phyloP scores from a whole-genome alignment of 139 green algal species.

The Chlorella sp. region DNA sequence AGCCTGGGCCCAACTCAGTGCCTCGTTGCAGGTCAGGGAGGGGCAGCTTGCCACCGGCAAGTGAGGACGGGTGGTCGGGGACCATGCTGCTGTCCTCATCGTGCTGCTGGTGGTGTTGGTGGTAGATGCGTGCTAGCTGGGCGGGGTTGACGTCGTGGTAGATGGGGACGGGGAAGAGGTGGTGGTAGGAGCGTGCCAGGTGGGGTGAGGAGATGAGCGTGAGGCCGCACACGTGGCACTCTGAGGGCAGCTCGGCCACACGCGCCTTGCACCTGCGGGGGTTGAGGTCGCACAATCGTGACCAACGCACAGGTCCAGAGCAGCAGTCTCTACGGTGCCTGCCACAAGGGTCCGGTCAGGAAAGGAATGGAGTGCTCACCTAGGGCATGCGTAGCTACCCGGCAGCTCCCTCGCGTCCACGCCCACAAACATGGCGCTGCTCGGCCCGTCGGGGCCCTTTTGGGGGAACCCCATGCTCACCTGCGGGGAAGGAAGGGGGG shows the following conservation, averaged over 20 bases:
- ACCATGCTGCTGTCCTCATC: no score
- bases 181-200: constrained; percentile 95
- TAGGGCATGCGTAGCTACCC: constrained; percentile 75
- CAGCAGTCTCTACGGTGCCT: no score
- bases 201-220: constrained; percentile 94
- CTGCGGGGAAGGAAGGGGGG: no score
- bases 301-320: no score
- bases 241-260: constrained; percentile 70
- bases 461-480: constrained; percentile 86
- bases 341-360: no score
- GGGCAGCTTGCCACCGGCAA: no score
- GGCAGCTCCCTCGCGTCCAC: constrained; percentile 39
- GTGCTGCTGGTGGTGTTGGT: no score
- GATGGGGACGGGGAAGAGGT: constrained; percentile 88
- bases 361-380: background rate
- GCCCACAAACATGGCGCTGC: constrained; percentile 55
- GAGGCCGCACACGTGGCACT: constrained; percentile 88
- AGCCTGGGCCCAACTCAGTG: no score
- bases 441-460: constrained; percentile 43
- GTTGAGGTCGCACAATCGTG: background rate
- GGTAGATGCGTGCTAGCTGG: no score
- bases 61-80: no score
- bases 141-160: no score
- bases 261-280: constrained; percentile 39
- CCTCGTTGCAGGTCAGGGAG: no score